Conservation (phyloP, 139 green algal species). For the Pedinophyceae sp. region DNA sequence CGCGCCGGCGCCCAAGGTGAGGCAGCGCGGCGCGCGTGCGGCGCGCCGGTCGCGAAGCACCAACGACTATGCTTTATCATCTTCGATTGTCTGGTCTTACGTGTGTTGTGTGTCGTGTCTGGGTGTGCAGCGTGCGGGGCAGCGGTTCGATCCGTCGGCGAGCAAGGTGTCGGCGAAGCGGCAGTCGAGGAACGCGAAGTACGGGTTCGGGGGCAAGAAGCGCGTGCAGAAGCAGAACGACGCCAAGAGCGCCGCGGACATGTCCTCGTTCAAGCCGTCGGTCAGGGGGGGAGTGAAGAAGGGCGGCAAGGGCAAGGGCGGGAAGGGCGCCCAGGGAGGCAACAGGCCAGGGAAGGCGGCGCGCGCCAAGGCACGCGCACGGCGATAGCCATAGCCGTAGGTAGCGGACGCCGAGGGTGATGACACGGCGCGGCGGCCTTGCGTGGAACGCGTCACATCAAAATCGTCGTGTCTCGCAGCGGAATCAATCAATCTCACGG, state of each 20-base stretch:
- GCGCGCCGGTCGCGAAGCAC: not conserved
- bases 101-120: no score
- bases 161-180: no score
- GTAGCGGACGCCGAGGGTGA: no score
- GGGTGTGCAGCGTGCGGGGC: slow-evolving; percentile 6
- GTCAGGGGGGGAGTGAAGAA: not conserved
- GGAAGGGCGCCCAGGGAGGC: not conserved
- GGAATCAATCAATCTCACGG: no score
- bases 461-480: no score
- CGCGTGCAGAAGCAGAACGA: slow-evolving; percentile 80
- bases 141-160: slow-evolving; percentile 9
- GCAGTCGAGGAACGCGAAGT: not conserved
- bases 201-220: slow-evolving; percentile 26
- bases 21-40: not conserved
- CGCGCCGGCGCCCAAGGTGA: slow-evolving; percentile 26
- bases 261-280: slow-evolving; percentile 38
- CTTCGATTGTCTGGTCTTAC: no score
- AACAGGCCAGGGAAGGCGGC: not conserved
- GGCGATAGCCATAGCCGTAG: no score
- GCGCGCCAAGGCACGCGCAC: no score
- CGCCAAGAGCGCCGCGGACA: slow-evolving; percentile 49
- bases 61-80: no score
- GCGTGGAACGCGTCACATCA: no score
- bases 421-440: no score
- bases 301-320: no score